These are phyloP conservation scores for Fusarium sp. DNA, from an alignment of 2,329 filamentous ascomycete species.

Conservation along the genomic window DNA sequence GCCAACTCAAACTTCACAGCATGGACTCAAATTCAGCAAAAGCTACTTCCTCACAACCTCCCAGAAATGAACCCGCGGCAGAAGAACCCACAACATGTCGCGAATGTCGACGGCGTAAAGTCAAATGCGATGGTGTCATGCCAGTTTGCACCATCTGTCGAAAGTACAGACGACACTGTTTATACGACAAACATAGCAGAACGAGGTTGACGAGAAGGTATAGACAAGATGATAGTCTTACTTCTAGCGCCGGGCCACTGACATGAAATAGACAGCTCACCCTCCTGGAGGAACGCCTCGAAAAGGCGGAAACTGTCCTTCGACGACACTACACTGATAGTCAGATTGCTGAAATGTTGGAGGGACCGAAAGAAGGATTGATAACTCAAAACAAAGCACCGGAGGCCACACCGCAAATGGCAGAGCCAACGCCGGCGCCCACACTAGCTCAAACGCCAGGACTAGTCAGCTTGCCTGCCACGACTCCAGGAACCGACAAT, in stretches of 20 bases:
- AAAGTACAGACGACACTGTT: slow-evolving; percentile 32
- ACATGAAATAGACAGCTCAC: slow-evolving; percentile 31
- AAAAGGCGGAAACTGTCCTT: slow-evolving; percentile 37
- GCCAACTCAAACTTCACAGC: background rate
- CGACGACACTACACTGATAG: slow-evolving; percentile 31
- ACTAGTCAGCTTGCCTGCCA: slow-evolving; percentile 14
- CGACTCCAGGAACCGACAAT: slow-evolving; percentile 11
- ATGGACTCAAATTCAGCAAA: slow-evolving; percentile 13
- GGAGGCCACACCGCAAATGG: background rate
- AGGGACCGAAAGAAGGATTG: slow-evolving; percentile 23
- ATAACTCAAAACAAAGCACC: background rate
- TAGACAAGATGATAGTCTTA: background rate
- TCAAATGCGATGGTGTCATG: slow-evolving; percentile 36
- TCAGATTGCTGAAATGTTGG: slow-evolving; percentile 34
- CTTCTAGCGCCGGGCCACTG: background rate
- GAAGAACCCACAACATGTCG: slow-evolving; percentile 31
- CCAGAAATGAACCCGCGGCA: slow-evolving; percentile 8
- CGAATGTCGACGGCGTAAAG: slow-evolving; percentile 33
- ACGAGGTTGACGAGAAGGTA: slow-evolving; percentile 33
- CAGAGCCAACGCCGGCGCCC: slow-evolving; percentile 6
- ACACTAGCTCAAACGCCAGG: slow-evolving; percentile 5
- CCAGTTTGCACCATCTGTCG: slow-evolving; percentile 29
- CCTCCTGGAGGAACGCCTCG: slow-evolving; percentile 34
- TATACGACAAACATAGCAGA: slow-evolving; percentile 33
- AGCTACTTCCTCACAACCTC: slow-evolving; percentile 1